Evolutionary conservation across 495 filamentous ascomycete species (phyloP), one percentile per base, ranked within the genome.

Genomic region (Immersiella caudata): DNA sequence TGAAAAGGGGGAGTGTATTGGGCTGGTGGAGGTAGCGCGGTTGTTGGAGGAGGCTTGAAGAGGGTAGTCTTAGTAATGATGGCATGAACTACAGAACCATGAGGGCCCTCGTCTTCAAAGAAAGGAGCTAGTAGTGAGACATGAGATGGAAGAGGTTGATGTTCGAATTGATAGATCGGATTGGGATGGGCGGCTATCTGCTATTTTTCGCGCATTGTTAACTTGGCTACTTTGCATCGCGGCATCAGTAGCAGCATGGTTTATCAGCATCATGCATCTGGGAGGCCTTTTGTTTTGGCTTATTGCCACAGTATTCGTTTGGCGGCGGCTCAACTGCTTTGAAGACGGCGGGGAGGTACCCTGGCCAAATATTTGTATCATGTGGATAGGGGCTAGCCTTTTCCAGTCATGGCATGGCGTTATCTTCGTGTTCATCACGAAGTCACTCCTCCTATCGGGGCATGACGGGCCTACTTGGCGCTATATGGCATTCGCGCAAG

Each of bases 11-110:
- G 76, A 80, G 60, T 73, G 79, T 24, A 58, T 79, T 0, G 84
- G 82, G 6, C 73, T 85, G 51, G 24, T 85, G 25, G 83, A 86
- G 71, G 75, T 80, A 0, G 77, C 71, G 27, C 65, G 57, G 51
- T 57, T 83, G 22, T 58, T 79, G 12, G 67, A 72, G 59, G 55
- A 68, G 60, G 51, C 57, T 14, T 69, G 68, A 29, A 33, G 29
- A 25, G 36, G 20, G 25, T 9, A 64, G 22, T 20, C 8, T 3
- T 33, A 33, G 29, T 16, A 26, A 26, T 27, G 60, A 59, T 36
- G n/a, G 22, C 33, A 46, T 46, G 40, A 46, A 3, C 6, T 14
- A 46, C 40, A 46, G 40, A 18, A 46, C 40, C 33, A 14, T 14
- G 16, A 46, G 40, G 14, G 4, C 14, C 40, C 46, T 60, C 8